Base-by-base conservation (phyloP, 2,329 filamentous ascomycete genomes). In the Aspergillus pseudotamarii region DNA sequence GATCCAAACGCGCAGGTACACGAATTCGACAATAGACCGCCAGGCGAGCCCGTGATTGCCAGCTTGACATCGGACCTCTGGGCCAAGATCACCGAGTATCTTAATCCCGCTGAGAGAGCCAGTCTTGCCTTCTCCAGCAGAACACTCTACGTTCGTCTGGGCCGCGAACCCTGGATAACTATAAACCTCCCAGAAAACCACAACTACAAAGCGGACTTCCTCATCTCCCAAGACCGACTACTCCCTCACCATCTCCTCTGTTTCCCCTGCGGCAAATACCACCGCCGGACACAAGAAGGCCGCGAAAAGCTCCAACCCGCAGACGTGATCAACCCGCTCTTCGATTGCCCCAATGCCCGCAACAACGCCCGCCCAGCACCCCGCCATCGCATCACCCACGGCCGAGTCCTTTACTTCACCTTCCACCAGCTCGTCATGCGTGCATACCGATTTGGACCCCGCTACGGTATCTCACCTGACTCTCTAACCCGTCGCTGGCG, bases 181-280 rank as follows among this genome's bases (percentile, higher is more conserved):
- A 73, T 85, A 34, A 71, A 79, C 28, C 60, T 71, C 10, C 79
- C 82, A 4, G 72, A 80, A 8, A 83, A 87, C 66, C 74, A 73
- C 51, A 66, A 78, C 6, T 72, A 84, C 62, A 83, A 82, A 57
- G 76, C 82, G 53, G 74, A 81, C 4, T 87, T 89, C 69, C 78
- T 89, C 6, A 70, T 80, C 14, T 72, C 75, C 3, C 78, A 88
- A 69, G 85, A 89, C 64, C 71, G 75, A 14, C 72, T 79, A 19
- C 76, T 86, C 21, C 86, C 86, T 3, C 77, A 81, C 41, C 85
- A 88, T 68, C 79, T 89, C 8, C 80, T 88, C 59, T 89, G 87
- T 73, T 86, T 87, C 69, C 81, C 82, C 6, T 89, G 87, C 70
- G 81, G 76, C 16, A 78, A 75, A 60, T 89, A 84, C 72, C 87